Base-by-base conservation (phyloP, 2,329 filamentous ascomycete genomes). In the Graphium sp. region DNA sequence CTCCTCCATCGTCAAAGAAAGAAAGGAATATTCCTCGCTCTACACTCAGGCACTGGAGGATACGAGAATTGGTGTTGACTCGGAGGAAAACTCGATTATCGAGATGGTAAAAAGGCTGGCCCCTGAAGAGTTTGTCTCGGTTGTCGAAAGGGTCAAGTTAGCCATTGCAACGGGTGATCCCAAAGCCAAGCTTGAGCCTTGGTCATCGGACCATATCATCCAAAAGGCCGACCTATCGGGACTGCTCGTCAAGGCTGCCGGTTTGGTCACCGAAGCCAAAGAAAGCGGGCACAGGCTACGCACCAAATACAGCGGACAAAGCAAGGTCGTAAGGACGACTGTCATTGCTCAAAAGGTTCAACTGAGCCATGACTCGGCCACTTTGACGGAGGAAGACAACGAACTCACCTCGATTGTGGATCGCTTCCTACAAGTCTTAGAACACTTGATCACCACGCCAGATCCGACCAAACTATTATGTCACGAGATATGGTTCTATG, bases 311-410 rank as follows among this genome's bases (percentile, higher is more conserved):
- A 75, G 75, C 39, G 63, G 76, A 8, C 74, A 76, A 37, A 67
- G 66, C 50, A 74, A 71, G 37, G 71, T 77, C 24, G 52, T 82
- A 22, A 65, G 82, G 24, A 82, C 80, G 2, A 87, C 81, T 0
- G 70, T 87, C 18, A 71, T 87, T 28, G 79, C 79, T 11, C 79
- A 87, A 43, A 79, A 80, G 44, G 79, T 89, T 12, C 74, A 84
- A 42, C 60, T 89, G 22, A 82, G 76, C 50, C 77, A 72, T 36
- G 74, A 84, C 45, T 74, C 74, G 38, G 72, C 78, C 2, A 59
- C 66, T 4, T 60, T 87, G 17, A 79, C 76, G 0, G 63, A 74
- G 24, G 62, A 76, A 38, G 81, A 87, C 50, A 70, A 67, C 37
- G 62, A 65, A 5, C 82, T 82, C 44, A 82, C 79, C 11, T 53